These are phyloP conservation scores for Madurella fahalii DNA, from an alignment of 2,329 filamentous ascomycete species.

Conservation along the genomic window DNA sequence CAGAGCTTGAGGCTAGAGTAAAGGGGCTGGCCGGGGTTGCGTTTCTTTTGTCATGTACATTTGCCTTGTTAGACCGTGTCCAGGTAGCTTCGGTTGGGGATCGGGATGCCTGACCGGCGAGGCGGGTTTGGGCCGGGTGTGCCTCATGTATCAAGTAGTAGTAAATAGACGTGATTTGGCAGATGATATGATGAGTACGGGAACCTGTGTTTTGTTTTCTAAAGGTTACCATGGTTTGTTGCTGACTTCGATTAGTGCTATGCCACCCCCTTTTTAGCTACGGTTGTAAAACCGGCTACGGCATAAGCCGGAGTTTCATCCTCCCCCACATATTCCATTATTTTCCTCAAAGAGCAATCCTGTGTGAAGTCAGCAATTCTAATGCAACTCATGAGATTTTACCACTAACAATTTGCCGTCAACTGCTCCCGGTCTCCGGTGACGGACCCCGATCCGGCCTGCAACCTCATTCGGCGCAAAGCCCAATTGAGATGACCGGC, in stretches of 20 bases:
- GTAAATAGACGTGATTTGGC: constrained; percentile 19
- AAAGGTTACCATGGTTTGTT: background rate
- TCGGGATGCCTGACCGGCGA: background rate
- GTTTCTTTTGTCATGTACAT: constrained; percentile 21
- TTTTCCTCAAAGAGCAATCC: too few species aligned
- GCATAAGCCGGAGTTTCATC: too few species aligned
- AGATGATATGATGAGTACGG: background rate
- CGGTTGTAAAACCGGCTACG: too few species aligned
- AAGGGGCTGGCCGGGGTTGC: constrained; percentile 16
- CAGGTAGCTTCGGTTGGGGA: background rate
- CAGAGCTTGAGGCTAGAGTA: constrained; percentile 84
- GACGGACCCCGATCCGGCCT: too few species aligned
- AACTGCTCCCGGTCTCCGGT: too few species aligned
- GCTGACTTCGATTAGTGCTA: background rate
- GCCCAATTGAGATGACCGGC: too few species aligned
- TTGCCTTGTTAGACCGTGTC: constrained; percentile 13
- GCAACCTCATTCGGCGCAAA: too few species aligned
- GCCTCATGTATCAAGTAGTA: constrained; percentile 21
- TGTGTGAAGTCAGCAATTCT: too few species aligned
- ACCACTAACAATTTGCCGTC: background rate
- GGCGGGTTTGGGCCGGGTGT: constrained; percentile 3
- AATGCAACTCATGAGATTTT: too few species aligned
- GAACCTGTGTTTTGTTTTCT: background rate
- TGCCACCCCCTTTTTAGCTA: too few species aligned
- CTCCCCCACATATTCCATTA: too few species aligned